Evolutionary conservation across 495 filamentous ascomycete genomes (phyloP).

Genomic region (Daldinia bambusicola): DNA sequence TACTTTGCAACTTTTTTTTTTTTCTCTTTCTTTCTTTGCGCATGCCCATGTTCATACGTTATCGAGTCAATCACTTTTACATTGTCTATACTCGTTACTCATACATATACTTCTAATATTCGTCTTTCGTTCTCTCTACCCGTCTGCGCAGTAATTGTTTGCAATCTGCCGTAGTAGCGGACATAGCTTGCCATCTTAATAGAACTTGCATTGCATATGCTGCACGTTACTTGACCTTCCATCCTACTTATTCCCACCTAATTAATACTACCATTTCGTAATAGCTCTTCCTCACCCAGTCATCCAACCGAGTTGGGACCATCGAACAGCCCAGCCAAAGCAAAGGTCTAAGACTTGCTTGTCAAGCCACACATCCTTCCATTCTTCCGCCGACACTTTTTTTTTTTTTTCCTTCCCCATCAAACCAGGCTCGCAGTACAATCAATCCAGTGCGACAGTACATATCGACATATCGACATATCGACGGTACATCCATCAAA

Average conservation of each 20-base stretch:
- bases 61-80: too few relatives aligned
- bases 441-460: constrained; percentile 8
- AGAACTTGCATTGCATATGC: constrained; percentile 37
- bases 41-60: too few relatives aligned
- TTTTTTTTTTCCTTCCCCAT: too few relatives aligned
- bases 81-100: too few relatives aligned
- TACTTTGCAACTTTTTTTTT: constrained; percentile 2
- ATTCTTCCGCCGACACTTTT: constrained; percentile 38
- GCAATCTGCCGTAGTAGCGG: constrained; percentile 24
- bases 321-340: constrained; percentile 27
- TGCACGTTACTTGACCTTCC: constrained; percentile 42
- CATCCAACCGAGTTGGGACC: constrained; percentile 33
- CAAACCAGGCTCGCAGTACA: constrained; percentile 25
- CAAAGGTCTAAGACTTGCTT: constrained; percentile 32
- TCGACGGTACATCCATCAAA: neutral
- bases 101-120: neutral
- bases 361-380: constrained; percentile 40
- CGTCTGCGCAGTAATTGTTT: constrained; percentile 14
- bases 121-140: neutral
- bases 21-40: too few relatives aligned
- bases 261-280: constrained; percentile 38
- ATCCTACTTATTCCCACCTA: constrained; percentile 30
- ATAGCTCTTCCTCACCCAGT: constrained; percentile 19
- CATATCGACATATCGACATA: neutral
- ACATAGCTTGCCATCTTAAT: constrained; percentile 18